A percentile compares a stretch with the other conserved stretches of the same genome.
Conservation (phyloP, 129 eudicot genomes). For the Silybum marianum region DNA sequence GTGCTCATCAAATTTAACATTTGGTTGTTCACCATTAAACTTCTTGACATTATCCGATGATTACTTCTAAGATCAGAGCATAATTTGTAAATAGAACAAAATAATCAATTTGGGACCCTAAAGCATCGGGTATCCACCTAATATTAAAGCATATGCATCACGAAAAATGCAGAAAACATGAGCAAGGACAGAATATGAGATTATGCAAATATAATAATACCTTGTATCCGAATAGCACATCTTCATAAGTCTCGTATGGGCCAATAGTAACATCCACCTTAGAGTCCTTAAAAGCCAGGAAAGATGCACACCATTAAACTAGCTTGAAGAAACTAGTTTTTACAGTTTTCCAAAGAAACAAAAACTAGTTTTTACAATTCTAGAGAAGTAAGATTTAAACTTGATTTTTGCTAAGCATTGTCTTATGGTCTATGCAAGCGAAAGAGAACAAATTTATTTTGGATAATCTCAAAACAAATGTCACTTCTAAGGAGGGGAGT, state of each 20-base stretch:
- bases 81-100: not conserved
- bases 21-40: too few species aligned
- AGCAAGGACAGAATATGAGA: not conserved
- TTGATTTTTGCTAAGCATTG: not conserved
- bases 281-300: slow-evolving; percentile 61
- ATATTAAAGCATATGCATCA: not conserved
- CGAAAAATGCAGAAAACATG: not conserved
- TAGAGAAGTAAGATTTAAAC: slow-evolving; percentile 1
- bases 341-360: not conserved
- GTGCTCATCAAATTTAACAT: too few species aligned
- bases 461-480: not conserved
- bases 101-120: not conserved
- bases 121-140: not conserved
- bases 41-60: too few species aligned
- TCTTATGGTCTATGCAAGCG: not conserved
- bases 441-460: not conserved
- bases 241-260: slow-evolving; percentile 97
- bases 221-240: slow-evolving; percentile 90
- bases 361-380: slow-evolving; percentile 13
- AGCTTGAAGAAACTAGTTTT: slow-evolving; percentile 4
- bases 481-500: not conserved
- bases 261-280: slow-evolving; percentile 95
- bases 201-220: slow-evolving; percentile 35
- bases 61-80: too few species aligned
- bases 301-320: slow-evolving; percentile 14